These are phyloP conservation scores for Penicillium steckii DNA, from an alignment of 495 filamentous ascomycete genomes.

Conservation along the genomic window DNA sequence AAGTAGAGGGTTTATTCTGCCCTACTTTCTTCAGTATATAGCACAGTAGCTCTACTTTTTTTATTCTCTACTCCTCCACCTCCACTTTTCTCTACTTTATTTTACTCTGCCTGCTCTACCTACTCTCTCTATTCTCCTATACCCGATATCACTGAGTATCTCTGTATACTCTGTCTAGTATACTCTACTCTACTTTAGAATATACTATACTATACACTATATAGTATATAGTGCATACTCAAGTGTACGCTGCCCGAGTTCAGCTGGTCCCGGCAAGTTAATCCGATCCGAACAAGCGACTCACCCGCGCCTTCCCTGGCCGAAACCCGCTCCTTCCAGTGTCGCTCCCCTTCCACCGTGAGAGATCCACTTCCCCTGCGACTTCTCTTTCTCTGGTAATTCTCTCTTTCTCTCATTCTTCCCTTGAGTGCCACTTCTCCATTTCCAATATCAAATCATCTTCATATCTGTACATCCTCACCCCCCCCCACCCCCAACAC, in stretches of 20 bases:
- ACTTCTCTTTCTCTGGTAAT: slow-evolving; percentile 12
- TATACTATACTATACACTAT: too few relatives aligned
- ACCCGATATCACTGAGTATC: too few relatives aligned
- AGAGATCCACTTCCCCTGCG: slow-evolving; percentile 26
- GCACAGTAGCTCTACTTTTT: too few relatives aligned
- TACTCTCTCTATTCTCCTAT: background rate
- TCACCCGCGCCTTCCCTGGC: slow-evolving; percentile 31
- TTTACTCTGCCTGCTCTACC: too few relatives aligned
- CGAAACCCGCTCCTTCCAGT: slow-evolving; percentile 33
- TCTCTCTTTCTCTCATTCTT: slow-evolving; percentile 13
- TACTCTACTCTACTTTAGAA: too few relatives aligned
- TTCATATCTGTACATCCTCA: too few relatives aligned
- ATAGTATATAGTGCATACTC: slow-evolving; percentile 38
- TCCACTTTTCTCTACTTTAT: background rate
- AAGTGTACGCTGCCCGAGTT: slow-evolving; percentile 41
- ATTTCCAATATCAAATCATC: too few relatives aligned
- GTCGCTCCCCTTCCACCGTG: slow-evolving; percentile 27
- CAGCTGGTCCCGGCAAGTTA: slow-evolving; percentile 38
- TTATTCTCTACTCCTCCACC: background rate
- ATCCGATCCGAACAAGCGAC: slow-evolving; percentile 51
- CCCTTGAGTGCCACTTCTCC: slow-evolving; percentile 10
- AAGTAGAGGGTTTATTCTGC: too few relatives aligned
- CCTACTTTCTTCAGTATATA: too few relatives aligned
- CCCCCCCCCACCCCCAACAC: too few relatives aligned
- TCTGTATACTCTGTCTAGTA: too few relatives aligned